Evolutionary conservation across 495 filamentous ascomycete species (phyloP).

Genomic region (Podospora pseudopauciseta): DNA sequence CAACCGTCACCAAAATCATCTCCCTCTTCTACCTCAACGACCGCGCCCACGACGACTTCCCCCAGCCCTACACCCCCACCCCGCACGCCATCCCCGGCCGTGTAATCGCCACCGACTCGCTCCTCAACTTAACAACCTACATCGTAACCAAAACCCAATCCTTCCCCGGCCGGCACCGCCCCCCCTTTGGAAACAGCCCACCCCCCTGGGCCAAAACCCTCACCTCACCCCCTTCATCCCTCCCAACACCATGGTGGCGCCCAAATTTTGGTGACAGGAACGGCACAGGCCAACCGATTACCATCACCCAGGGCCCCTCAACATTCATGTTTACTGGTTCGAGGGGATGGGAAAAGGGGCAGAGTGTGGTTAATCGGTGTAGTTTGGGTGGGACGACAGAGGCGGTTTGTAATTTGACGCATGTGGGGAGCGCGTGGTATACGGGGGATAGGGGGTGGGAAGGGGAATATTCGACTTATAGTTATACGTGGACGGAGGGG

Average conservation of each 20-base stretch:
- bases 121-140: slow-evolving; percentile 21
- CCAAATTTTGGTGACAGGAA: neutral
- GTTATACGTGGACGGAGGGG: slow-evolving; percentile 30
- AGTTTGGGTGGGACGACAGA: slow-evolving; percentile 24
- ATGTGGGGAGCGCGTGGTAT: slow-evolving; percentile 28
- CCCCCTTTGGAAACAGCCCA: slow-evolving; percentile 3
- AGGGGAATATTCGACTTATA: slow-evolving; percentile 27
- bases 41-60: slow-evolving; percentile 26
- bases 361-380: slow-evolving; percentile 22
- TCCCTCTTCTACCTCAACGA: slow-evolving; percentile 32
- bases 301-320: slow-evolving; percentile 29
- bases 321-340: slow-evolving; percentile 29
- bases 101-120: slow-evolving; percentile 22
- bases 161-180: neutral
- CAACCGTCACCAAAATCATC: slow-evolving; percentile 17
- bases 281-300: slow-evolving; percentile 23
- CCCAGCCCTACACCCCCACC: slow-evolving; percentile 11
- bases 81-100: slow-evolving; percentile 24
- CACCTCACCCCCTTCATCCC: neutral
- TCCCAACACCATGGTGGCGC: neutral
- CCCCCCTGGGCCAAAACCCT: slow-evolving; percentile 7
- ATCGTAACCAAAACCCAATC: slow-evolving; percentile 25
- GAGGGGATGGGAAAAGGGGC: slow-evolving; percentile 10
- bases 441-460: slow-evolving; percentile 22
- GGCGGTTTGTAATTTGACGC: slow-evolving; percentile 26